Conservation (phyloP, 768 basidiomycete genomes). For the Naganishia randhawae region DNA sequence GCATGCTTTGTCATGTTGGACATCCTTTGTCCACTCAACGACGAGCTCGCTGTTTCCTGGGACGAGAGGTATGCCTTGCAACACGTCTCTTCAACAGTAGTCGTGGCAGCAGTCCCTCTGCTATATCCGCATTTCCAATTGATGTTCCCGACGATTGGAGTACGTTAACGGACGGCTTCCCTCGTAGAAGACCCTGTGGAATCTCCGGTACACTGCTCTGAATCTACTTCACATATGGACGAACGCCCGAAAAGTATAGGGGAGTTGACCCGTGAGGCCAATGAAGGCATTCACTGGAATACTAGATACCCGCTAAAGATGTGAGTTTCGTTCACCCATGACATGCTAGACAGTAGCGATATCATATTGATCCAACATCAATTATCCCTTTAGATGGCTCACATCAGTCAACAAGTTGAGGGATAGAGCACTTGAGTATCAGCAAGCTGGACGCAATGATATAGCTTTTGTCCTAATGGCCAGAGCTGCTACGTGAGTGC, state of each 20-base stretch:
- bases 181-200: too few species aligned
- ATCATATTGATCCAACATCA: neutral
- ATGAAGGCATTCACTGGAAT: slow-evolving; percentile 25
- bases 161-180: too few species aligned
- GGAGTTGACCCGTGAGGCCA: slow-evolving; percentile 18
- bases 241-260: slow-evolving; percentile 1
- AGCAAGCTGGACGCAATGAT: slow-evolving; percentile 4
- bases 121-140: too few species aligned
- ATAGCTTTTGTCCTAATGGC: slow-evolving; percentile 27
- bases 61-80: neutral
- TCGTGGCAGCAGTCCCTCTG: neutral
- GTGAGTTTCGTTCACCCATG: slow-evolving; percentile 14
- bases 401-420: slow-evolving; percentile 18
- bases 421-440: slow-evolving; percentile 18
- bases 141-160: too few species aligned
- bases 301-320: slow-evolving; percentile 25
- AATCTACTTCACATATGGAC: neutral
- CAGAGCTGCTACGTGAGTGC: slow-evolving; percentile 29
- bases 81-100: neutral
- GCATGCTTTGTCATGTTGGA: neutral
- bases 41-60: neutral
- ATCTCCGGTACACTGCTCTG: neutral
- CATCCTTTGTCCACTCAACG: neutral
- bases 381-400: slow-evolving; percentile 18
- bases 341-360: neutral